These are phyloP conservation scores for Crithidia acanthocephali DNA, from an alignment of 208 protist genomes.

Conservation along the genomic window DNA sequence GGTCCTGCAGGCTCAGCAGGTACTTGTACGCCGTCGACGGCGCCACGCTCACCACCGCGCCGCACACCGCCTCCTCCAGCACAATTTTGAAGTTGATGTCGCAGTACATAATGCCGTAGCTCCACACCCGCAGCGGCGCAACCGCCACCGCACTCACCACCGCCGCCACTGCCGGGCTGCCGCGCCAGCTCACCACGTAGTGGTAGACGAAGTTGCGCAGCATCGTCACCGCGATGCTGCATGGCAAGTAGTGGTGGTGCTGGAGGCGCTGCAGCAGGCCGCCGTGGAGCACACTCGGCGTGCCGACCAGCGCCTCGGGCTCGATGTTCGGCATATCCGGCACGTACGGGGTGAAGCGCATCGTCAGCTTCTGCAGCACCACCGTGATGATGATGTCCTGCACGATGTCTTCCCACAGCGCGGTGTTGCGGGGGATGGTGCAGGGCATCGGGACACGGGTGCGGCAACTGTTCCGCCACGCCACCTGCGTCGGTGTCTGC, in stretches of 20 bases:
- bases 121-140: conserved; percentile 64
- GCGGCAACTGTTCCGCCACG: conserved; percentile 51
- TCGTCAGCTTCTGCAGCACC: conserved; percentile 50
- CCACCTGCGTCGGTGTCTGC: conserved; percentile 39
- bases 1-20: conserved; percentile 41
- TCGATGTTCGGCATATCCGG: conserved; percentile 15
- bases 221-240: conserved; percentile 36
- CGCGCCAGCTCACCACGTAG: conserved; percentile 26
- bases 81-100: conserved; percentile 71
- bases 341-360: conserved; percentile 59
- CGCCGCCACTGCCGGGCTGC: conserved; percentile 40
- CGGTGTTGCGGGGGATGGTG: conserved; percentile 33
- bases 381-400: conserved; percentile 64
- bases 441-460: conserved; percentile 50
- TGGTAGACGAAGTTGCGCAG: conserved; percentile 75
- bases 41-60: conserved; percentile 45
- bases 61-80: conserved; percentile 65
- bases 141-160: conserved; percentile 43
- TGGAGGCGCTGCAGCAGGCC: conserved; percentile 28
- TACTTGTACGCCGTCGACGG: conserved; percentile 46
- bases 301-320: conserved; percentile 23
- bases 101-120: conserved; percentile 62
- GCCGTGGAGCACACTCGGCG: conserved; percentile 24
- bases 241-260: conserved; percentile 43
- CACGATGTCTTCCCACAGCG: conserved; percentile 65